Evolutionary conservation across 1,139 yeast genomes (phyloP).

Genomic region (Wickerhamomyces sp.): DNA sequence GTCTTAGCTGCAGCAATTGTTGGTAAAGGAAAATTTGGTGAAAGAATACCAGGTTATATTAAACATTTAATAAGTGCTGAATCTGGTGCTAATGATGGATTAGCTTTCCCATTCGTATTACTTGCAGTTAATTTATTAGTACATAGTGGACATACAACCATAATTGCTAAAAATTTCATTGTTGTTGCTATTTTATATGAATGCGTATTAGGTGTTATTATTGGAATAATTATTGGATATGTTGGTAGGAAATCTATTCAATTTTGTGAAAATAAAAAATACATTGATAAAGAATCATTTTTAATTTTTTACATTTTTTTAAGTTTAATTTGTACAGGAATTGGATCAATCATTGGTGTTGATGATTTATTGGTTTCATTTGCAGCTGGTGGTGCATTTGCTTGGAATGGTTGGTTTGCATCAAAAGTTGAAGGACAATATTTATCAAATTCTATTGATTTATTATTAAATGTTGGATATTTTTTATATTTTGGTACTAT

Average conservation of each 20-base stretch:
- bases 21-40: conserved; percentile 37
- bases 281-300: conserved; percentile 26
- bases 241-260: conserved; percentile 25
- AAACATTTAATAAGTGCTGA: conserved; percentile 33
- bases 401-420: conserved; percentile 33
- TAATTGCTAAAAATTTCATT: conserved; percentile 31
- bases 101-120: conserved; percentile 36
- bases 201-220: conserved; percentile 28
- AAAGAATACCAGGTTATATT: conserved; percentile 28
- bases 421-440: conserved; percentile 26
- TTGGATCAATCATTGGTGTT: conserved; percentile 33
- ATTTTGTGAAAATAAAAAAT: conserved; percentile 19
- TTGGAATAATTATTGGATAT: conserved; percentile 31
- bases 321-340: conserved; percentile 27
- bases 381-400: conserved; percentile 24
- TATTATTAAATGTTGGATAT: conserved; percentile 29
- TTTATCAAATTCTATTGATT: conserved; percentile 28
- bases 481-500: conserved; percentile 34
- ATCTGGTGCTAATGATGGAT: conserved; percentile 37
- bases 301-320: conserved; percentile 23
- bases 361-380: conserved; percentile 36
- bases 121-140: conserved; percentile 29
- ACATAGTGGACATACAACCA: conserved; percentile 20
- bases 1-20: conserved; percentile 39
- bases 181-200: conserved; percentile 32